phyloP scores from a whole-genome alignment of 2,329 filamentous ascomycete species.

The Talaromyces sp. region DNA sequence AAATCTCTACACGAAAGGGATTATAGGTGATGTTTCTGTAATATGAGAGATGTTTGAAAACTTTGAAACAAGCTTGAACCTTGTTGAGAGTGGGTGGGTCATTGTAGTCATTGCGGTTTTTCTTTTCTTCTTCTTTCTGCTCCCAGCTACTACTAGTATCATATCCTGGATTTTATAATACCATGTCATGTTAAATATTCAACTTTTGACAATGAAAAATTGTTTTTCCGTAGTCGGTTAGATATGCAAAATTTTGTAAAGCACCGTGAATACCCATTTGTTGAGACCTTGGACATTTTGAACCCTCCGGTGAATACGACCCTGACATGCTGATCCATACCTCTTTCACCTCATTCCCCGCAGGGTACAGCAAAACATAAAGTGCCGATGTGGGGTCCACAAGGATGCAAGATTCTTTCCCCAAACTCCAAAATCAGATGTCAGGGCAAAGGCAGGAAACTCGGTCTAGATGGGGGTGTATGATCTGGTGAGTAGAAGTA shows the following conservation, averaged over 20 bases:
- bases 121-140: background rate
- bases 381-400: background rate
- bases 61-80: background rate
- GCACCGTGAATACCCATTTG: too few species aligned
- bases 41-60: background rate
- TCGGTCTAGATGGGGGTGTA: constrained; percentile 14
- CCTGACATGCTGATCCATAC: background rate
- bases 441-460: constrained; percentile 5
- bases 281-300: too few species aligned
- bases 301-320: background rate
- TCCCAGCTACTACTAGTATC: too few species aligned
- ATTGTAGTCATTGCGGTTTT: background rate
- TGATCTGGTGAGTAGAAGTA: constrained; percentile 7
- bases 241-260: too few species aligned
- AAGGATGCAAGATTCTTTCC: background rate
- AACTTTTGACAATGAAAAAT: too few species aligned
- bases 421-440: background rate
- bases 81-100: background rate
- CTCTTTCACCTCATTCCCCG: background rate
- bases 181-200: too few species aligned
- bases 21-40: background rate
- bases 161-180: too few species aligned
- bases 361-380: background rate
- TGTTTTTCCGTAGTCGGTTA: too few species aligned
- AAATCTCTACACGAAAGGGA: background rate